Evolutionary conservation across 148 eudicot genomes (phyloP), one percentile per base, ranked within the genome.

Genomic region (Camellia granthamiana): DNA sequence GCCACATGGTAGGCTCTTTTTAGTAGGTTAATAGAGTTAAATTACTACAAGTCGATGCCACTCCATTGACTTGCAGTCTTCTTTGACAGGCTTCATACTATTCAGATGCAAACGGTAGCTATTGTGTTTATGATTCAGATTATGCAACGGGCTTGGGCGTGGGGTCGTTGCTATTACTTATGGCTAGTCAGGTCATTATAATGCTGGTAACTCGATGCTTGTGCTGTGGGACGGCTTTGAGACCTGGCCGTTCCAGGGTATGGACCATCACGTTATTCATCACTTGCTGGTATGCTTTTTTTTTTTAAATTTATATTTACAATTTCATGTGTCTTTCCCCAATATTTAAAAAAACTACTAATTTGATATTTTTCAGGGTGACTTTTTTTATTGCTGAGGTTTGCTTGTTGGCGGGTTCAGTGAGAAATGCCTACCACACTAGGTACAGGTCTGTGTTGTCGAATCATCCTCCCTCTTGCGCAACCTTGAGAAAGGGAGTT

Each of bases 341-440:
- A 30, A 63, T 72, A 72, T 44, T 19, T 51, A 1, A 19, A 30
- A 13, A 19, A 54, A 1, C 14, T 1, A 60, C 16, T 46, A 1
- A 2, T 74, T 30, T 52, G 15, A 71, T 84, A 58, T 4, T 71
- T 4, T 71, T 42, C 88, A 94, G 98, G 98, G 80, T 94, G 62
- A 77, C 92, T 19, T 94, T 94, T 85, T 74, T 92, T 30, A 90
- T 94, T 60, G 93, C 98, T 41, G 98, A 92, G 85, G 87, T 83
- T n/a, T 92, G 94, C 88, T 87, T 94, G 82, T 87, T 94, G 23
- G 98, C 97, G n/a, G 98, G 94, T 18, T 90, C 97, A 0, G 94
- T 86, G 52, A 83, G 80, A 62, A 92, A 92, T 64, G 94, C 97
- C 2, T 90, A 92, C 77, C 93, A 91, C 79, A 90, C 96, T 56